These are phyloP conservation scores for Rhodamnia rubescens DNA, from an alignment of 345 rosid species.

Conservation along the genomic window DNA sequence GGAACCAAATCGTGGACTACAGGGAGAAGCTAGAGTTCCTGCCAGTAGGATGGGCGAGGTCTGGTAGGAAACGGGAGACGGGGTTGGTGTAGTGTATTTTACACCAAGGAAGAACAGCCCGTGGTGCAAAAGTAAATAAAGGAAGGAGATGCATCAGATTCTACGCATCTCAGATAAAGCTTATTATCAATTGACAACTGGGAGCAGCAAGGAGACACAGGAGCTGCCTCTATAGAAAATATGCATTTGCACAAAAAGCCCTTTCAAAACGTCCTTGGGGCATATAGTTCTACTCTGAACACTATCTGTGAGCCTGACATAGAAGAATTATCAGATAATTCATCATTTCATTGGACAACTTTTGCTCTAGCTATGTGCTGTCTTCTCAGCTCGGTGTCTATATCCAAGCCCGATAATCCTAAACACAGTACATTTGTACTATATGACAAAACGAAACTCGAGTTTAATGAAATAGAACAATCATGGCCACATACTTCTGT, in stretches of 20 bases:
- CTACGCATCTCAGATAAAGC: neutral
- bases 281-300: neutral
- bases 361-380: neutral
- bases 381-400: neutral
- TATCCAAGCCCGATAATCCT: neutral
- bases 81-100: neutral
- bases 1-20: neutral
- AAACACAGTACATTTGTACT: neutral
- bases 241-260: neutral
- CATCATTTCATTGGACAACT: neutral
- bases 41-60: neutral
- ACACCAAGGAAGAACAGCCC: neutral
- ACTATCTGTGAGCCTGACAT: neutral
- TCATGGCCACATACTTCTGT: conserved; percentile 49
- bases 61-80: neutral
- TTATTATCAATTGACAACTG: neutral
- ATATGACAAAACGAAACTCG: neutral
- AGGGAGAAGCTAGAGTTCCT: neutral
- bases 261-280: neutral
- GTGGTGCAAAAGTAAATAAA: neutral
- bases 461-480: neutral
- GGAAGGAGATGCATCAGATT: neutral
- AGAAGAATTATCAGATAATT: neutral
- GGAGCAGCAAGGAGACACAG: neutral
- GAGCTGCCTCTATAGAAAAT: neutral